Conservation (phyloP, 768 basidiomycete species). For the Psilocybe tampanensis region DNA sequence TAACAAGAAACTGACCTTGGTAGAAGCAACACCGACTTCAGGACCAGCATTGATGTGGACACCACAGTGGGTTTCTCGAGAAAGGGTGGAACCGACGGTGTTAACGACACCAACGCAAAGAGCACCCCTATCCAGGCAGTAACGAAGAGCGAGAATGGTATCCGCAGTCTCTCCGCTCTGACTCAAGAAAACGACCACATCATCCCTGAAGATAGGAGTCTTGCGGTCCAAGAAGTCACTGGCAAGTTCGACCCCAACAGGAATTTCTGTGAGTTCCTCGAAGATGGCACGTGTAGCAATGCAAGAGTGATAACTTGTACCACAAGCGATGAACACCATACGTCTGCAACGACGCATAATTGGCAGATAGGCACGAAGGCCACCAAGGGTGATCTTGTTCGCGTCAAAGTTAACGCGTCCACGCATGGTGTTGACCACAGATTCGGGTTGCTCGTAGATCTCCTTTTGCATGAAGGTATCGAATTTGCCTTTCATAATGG, state of each 20-base stretch:
- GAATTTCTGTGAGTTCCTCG: constrained; percentile 98
- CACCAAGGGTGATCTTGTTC: constrained; percentile 90
- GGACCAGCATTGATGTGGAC: constrained; percentile 99
- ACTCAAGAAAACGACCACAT: constrained; percentile 93
- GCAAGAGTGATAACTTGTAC: constrained; percentile 97
- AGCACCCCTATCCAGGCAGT: constrained; percentile 96
- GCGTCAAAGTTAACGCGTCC: constrained; percentile 98
- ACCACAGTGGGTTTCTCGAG: constrained; percentile 98
- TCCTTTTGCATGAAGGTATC: constrained; percentile 99
- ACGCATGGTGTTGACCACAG: constrained; percentile 99
- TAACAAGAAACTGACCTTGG: constrained; percentile 62
- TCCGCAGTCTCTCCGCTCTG: constrained; percentile 99
- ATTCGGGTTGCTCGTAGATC: constrained; percentile 98
- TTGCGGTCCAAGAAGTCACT: constrained; percentile 98
- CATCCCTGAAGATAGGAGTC: constrained; percentile 99
- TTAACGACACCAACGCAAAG: constrained; percentile 98
- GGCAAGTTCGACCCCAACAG: constrained; percentile 94
- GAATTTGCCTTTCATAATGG: constrained; percentile 99
- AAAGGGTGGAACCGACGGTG: constrained; percentile 96
- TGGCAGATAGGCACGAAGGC: constrained; percentile 90
- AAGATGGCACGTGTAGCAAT: constrained; percentile 97
- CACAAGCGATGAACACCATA: constrained; percentile 97
- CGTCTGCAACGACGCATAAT: constrained; percentile 95
- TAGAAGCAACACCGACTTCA: constrained; percentile 98
- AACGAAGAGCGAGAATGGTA: constrained; percentile 93